A percentile compares a stretch with the other conserved stretches of the same genome.
Evolutionary conservation across 257 asterid genomes (phyloP).

Genomic region (Craterostigma plantagineum): DNA sequence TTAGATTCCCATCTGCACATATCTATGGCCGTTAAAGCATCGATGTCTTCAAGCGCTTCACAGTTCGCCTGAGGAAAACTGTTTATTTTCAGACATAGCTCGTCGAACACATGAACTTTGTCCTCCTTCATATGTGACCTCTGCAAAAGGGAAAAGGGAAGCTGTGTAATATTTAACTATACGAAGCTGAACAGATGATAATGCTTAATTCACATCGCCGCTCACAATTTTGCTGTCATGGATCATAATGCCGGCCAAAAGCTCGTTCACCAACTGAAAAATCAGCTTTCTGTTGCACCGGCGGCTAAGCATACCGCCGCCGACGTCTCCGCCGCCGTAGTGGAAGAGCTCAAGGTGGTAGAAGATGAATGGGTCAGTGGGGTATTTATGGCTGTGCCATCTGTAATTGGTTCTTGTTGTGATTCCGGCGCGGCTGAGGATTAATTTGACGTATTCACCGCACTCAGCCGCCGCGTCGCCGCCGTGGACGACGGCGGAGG

Average conservation of each 20-base stretch:
- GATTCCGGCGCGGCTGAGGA: constrained; percentile 33
- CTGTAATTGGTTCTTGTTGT: constrained; percentile 19
- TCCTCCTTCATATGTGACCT: neutral
- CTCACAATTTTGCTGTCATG: too few relatives aligned
- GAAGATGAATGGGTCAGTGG: constrained; percentile 50
- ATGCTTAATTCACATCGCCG: too few relatives aligned
- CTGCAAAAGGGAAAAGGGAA: too few relatives aligned
- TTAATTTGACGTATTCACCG: constrained; percentile 23
- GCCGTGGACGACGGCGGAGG: too few relatives aligned
- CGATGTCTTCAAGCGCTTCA: constrained; percentile 43
- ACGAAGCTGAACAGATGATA: too few relatives aligned
- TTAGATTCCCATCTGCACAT: constrained; percentile 7
- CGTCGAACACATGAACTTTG: constrained; percentile 11
- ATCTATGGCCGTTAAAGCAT: constrained; percentile 28
- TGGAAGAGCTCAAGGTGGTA: constrained; percentile 38
- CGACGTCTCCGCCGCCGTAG: constrained; percentile 7
- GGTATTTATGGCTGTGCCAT: constrained; percentile 24
- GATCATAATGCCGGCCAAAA: constrained; percentile 20
- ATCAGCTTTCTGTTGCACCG: constrained; percentile 39
- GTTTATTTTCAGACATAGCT: constrained; percentile 18
- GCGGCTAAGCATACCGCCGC: constrained; percentile 10
- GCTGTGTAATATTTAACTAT: too few relatives aligned
- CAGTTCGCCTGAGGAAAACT: constrained; percentile 37
- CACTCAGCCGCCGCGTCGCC: constrained; percentile 17
- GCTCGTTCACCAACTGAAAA: constrained; percentile 46